phyloP scores from a whole-genome alignment of 2,329 filamentous ascomycete genomes.

The Fusarium coffeatum region DNA sequence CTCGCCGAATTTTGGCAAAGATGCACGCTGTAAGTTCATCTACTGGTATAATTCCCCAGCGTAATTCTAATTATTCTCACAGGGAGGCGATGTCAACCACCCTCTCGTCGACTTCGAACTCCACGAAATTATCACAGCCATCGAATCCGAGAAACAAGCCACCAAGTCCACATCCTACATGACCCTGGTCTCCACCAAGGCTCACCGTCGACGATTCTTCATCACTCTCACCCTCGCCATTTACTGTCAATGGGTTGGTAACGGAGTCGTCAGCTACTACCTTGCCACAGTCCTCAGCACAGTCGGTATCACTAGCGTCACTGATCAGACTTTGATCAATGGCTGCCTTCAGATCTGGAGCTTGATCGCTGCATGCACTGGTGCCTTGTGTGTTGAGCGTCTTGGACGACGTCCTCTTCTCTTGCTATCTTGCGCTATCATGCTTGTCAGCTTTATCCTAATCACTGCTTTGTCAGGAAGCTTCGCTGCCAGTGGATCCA shows the following conservation, averaged over 20 bases:
- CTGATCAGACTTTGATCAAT: slow-evolving; percentile 22
- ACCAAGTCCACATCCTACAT: slow-evolving; percentile 12
- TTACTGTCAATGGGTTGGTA: slow-evolving; percentile 23
- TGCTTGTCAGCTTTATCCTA: slow-evolving; percentile 17
- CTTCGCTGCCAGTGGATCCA: slow-evolving; percentile 9
- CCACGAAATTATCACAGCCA: slow-evolving; percentile 20
- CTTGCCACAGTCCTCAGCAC: slow-evolving; percentile 4
- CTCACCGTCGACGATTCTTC: slow-evolving; percentile 16
- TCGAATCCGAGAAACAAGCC: slow-evolving; percentile 19
- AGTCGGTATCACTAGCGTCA: slow-evolving; percentile 19
- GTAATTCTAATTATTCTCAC: too few relatives aligned
- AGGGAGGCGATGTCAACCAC: background rate
- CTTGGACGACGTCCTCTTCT: slow-evolving; percentile 10
- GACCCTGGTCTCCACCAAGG: slow-evolving; percentile 9
- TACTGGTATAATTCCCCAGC: too few relatives aligned
- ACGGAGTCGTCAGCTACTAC: slow-evolving; percentile 26
- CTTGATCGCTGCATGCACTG: slow-evolving; percentile 14
- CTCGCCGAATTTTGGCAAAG: background rate
- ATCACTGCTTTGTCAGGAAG: slow-evolving; percentile 22
- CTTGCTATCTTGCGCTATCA: slow-evolving; percentile 10
- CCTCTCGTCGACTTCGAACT: slow-evolving; percentile 21
- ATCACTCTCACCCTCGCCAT: slow-evolving; percentile 12
- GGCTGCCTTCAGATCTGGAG: slow-evolving; percentile 23
- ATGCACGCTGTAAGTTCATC: slow-evolving; percentile 8
- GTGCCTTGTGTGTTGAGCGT: slow-evolving; percentile 1